These are phyloP conservation scores for Ascochyta koolunga DNA, from an alignment of 2,329 filamentous ascomycete genomes.

Conservation along the genomic window DNA sequence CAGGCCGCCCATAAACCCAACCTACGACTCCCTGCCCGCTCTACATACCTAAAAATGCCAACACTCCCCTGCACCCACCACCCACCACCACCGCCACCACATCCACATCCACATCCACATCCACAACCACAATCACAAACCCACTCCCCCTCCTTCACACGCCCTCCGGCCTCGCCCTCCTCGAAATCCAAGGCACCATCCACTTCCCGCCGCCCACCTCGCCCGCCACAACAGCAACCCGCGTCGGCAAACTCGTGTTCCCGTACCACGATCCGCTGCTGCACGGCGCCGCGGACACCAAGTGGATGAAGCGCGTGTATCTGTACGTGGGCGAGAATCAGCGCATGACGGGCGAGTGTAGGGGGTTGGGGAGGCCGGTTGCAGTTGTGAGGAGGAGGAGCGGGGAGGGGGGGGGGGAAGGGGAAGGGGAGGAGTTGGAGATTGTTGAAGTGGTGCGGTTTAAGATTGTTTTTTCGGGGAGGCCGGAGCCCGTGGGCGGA, in stretches of 20 bases:
- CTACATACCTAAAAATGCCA: conserved; percentile 40
- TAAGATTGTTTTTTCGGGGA: conserved; percentile 81
- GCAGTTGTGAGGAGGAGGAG: conserved; percentile 70
- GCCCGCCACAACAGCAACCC: conserved; percentile 48
- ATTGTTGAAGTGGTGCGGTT: conserved; percentile 86
- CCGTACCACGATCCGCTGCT: conserved; percentile 68
- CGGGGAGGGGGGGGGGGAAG: conserved; percentile 25
- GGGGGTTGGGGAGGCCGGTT: conserved; percentile 79
- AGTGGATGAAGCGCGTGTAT: conserved; percentile 90
- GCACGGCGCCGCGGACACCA: conserved; percentile 60
- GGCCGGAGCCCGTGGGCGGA: conserved; percentile 78
- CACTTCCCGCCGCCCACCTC: conserved; percentile 64
- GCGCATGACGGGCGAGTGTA: conserved; percentile 85
- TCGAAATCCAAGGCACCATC: conserved; percentile 92
- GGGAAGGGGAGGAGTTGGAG: conserved; percentile 63
- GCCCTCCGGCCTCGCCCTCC: conserved; percentile 83
- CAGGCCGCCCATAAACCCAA: too few relatives aligned
- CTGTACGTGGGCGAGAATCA: conserved; percentile 90
- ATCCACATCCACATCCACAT: conserved; percentile 16
- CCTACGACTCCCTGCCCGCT: background rate
- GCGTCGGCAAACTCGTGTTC: conserved; percentile 77
- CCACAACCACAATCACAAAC: conserved; percentile 44
- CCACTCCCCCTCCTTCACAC: conserved; percentile 87
- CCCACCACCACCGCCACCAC: background rate
- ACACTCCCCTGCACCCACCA: conserved; percentile 35